These are phyloP conservation scores for Globisporangium mamillatum DNA, from an alignment of 352 stramenopile species.

Conservation along the genomic window DNA sequence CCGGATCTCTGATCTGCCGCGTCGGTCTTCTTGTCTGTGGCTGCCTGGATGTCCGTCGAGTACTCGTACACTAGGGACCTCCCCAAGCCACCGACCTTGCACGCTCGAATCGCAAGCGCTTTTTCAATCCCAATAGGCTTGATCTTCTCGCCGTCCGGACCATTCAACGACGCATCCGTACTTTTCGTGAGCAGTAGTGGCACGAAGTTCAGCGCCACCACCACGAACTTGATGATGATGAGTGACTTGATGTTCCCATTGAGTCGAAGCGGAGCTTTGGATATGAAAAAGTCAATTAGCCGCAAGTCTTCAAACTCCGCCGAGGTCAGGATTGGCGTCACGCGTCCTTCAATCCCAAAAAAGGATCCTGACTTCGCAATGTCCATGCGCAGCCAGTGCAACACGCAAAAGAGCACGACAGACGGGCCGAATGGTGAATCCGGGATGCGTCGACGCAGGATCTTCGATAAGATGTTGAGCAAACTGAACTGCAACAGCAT, in stretches of 20 bases:
- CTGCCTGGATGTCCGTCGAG: background rate
- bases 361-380: background rate
- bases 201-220: constrained; percentile 11
- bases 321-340: background rate
- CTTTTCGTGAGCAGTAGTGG: constrained; percentile 6
- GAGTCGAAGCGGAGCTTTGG: constrained; percentile 16
- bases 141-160: background rate
- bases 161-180: background rate
- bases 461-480: constrained; percentile 6
- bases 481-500: constrained; percentile 12
- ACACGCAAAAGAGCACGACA: constrained; percentile 4
- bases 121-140: constrained; percentile 3
- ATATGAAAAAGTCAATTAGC: constrained; percentile 18
- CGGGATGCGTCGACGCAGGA: background rate
- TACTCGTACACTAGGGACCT: background rate
- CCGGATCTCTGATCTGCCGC: background rate
- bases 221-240: constrained; percentile 16
- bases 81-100: constrained; percentile 3
- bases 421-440: constrained; percentile 7
- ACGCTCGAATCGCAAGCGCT: background rate
- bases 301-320: constrained; percentile 16
- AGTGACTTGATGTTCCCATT: constrained; percentile 16
- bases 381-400: constrained; percentile 7
- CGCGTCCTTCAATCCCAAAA: constrained; percentile 4
- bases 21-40: background rate